Base-by-base conservation (phyloP, 768 basidiomycete species). In the Flagelloscypha sp. region DNA sequence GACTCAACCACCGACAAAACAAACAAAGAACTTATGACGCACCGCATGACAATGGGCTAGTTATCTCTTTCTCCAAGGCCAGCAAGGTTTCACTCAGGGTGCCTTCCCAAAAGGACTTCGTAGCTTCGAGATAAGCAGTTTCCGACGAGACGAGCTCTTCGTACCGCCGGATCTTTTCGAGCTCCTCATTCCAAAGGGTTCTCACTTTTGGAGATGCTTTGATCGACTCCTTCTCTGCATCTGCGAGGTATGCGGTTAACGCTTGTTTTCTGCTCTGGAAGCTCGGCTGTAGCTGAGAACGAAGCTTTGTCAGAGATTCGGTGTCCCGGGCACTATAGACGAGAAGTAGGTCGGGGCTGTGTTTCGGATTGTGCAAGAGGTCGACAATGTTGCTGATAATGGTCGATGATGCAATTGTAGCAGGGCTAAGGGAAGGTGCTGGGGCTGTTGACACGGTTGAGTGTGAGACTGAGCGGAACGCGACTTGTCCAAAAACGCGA, bases 401-500 rank as follows among this genome's bases (percentile, higher is more conserved):
- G 8, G 52, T 53, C 16, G 33, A 28, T 12, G 43, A 47, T 21
- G 27, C 30, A 15, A 21, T 74, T 3, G 88, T 89, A 1, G 87
- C 86, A 1, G 88, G 87, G 12, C 80, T 66, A 16, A 92, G 63
- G 1, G 74, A 63, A 1, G 86, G 85, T 1, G 87, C 84, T 1
- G 88, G 87, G 1, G 79, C 74, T 9, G 60, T 51, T 0, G 83
- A 84, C 3, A 76, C 81, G 4, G 84, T 79, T 77, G 71, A 4
- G 82, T 79, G 28, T 65, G 72, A 7, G 84, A 84, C 37, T 66
- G 57, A 10, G 72, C 56, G 1, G 78, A 84, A 30, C 89, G 76
- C 10, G 87, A 86, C 53, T 79, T 80, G 61, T 90, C 88, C 29
- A 93, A 65, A 52, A 90, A 86, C 38, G 82, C 76, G 33, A 84